Percentiles rank a stretch among this genome's conserved stretches.
These are phyloP conservation scores for Trametes hirsuta DNA, from an alignment of 1,284 basidiomycete species.

Conservation along the genomic window DNA sequence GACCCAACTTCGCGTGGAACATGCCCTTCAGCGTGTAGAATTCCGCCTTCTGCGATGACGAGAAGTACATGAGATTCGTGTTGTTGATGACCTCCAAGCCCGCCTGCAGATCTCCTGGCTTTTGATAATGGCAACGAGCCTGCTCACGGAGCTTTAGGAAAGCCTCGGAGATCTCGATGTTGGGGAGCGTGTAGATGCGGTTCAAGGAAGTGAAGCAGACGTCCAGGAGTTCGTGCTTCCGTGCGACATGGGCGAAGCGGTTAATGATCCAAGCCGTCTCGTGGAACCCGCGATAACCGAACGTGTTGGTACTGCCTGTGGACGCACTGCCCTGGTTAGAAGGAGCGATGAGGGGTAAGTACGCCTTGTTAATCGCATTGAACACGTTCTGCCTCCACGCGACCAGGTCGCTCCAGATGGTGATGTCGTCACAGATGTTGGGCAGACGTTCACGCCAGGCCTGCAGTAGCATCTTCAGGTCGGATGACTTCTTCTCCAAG, in stretches of 20 bases:
- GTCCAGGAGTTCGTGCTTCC: conserved; percentile 95
- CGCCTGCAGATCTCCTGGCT: conserved; percentile 89
- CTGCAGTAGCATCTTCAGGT: conserved; percentile 94
- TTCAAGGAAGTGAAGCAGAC: conserved; percentile 95
- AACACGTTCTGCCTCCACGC: conserved; percentile 96
- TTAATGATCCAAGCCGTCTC: conserved; percentile 99
- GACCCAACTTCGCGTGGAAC: conserved; percentile 91
- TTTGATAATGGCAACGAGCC: conserved; percentile 98
- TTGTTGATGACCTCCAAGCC: conserved; percentile 99
- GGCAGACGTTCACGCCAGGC: conserved; percentile 98
- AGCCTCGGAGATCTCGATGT: conserved; percentile 99
- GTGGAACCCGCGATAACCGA: conserved; percentile 98
- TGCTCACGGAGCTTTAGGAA: conserved; percentile 99
- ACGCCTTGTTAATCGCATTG: conserved; percentile 94
- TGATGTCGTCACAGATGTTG: conserved; percentile 97
- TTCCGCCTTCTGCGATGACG: conserved; percentile 93
- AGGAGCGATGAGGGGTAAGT: conserved; percentile 84
- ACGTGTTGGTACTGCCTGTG: conserved; percentile 75
- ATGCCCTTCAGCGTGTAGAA: conserved; percentile 99
- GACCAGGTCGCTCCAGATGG: conserved; percentile 97
- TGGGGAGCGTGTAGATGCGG: conserved; percentile 98
- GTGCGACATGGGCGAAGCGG: conserved; percentile 98
- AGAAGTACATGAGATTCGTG: conserved; percentile 99
- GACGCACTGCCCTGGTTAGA: conserved; percentile 52
- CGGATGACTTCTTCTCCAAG: conserved; percentile 92